Conservation (phyloP, 2,329 filamentous ascomycete genomes). For the Kalmusia sp. region DNA sequence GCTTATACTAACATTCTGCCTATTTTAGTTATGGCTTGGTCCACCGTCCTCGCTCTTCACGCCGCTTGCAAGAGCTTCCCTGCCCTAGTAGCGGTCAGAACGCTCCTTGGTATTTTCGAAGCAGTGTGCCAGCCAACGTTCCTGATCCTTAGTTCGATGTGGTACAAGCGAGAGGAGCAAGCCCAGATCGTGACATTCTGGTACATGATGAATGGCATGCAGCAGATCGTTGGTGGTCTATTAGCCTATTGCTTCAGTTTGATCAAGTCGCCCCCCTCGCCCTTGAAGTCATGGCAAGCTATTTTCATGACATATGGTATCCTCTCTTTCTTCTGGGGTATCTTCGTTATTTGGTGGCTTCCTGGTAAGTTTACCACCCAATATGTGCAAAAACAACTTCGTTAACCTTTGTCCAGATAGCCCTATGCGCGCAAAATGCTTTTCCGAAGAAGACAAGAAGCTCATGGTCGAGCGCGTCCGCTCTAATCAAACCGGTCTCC, state of each 20-base stretch:
- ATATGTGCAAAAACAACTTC: too few species aligned
- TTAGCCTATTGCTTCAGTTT: slow-evolving; percentile 62
- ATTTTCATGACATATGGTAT: slow-evolving; percentile 72
- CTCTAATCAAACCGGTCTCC: slow-evolving; percentile 54
- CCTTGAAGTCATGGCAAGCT: slow-evolving; percentile 70
- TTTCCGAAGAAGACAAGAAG: slow-evolving; percentile 69
- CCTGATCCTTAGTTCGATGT: slow-evolving; percentile 71
- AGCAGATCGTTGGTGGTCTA: slow-evolving; percentile 75
- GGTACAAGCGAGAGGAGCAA: slow-evolving; percentile 75
- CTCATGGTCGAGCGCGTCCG: slow-evolving; percentile 58
- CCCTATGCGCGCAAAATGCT: slow-evolving; percentile 75
- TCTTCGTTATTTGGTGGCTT: slow-evolving; percentile 57
- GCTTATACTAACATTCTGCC: background rate
- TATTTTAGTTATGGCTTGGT: slow-evolving; percentile 64
- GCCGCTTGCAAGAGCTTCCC: slow-evolving; percentile 67
- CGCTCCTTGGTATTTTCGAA: slow-evolving; percentile 74
- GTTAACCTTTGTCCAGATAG: slow-evolving; percentile 54
- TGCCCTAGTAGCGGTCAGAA: slow-evolving; percentile 66
- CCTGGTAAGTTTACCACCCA: slow-evolving; percentile 25
- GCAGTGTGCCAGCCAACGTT: slow-evolving; percentile 73
- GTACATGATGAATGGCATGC: slow-evolving; percentile 78
- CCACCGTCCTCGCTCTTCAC: slow-evolving; percentile 65
- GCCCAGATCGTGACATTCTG: slow-evolving; percentile 72
- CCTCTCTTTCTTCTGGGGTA: slow-evolving; percentile 68
- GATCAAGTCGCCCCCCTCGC: slow-evolving; percentile 45